Conservation (phyloP, 257 asterid species). For the Solanum lycopersicoides region DNA sequence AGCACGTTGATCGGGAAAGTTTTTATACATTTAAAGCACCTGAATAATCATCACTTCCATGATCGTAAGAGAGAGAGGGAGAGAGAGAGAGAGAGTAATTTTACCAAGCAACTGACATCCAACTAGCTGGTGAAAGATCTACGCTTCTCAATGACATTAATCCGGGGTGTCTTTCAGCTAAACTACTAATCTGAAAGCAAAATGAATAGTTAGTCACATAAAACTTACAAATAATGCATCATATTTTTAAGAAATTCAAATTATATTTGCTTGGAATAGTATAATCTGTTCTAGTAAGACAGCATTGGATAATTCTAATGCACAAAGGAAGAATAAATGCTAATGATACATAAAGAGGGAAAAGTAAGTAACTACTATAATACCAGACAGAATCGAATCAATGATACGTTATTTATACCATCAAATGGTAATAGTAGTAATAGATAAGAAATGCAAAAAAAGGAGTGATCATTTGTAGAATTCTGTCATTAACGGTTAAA, state of each 20-base stretch:
- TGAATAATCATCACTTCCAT: not conserved
- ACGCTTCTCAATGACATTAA: constrained; percentile 42
- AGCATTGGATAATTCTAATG: not conserved
- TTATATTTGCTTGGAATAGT: not conserved
- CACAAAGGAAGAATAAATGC: not conserved
- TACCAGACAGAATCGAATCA: not conserved
- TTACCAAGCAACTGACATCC: constrained; percentile 53
- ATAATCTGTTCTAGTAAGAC: not conserved
- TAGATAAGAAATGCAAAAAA: not conserved
- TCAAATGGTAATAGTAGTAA: not conserved
- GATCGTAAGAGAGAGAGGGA: not conserved
- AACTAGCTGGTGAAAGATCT: constrained; percentile 48
- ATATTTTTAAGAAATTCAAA: not conserved
- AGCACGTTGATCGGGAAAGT: not conserved
- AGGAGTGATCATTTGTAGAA: not conserved
- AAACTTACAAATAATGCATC: not conserved
- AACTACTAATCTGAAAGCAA: constrained; percentile 23
- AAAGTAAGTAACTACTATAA: not conserved
- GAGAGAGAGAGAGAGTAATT: not conserved
- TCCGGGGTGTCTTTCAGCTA: constrained; percentile 31
- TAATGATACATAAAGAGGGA: not conserved
- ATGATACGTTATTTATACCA: not conserved
- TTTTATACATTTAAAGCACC: not conserved
- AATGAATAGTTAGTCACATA: not conserved
- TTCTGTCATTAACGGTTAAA: not conserved